Percentiles rank a stretch among this genome's conserved stretches.
phyloP scores from a whole-genome alignment of 345 rosid genomes.

The Acer campestre region DNA sequence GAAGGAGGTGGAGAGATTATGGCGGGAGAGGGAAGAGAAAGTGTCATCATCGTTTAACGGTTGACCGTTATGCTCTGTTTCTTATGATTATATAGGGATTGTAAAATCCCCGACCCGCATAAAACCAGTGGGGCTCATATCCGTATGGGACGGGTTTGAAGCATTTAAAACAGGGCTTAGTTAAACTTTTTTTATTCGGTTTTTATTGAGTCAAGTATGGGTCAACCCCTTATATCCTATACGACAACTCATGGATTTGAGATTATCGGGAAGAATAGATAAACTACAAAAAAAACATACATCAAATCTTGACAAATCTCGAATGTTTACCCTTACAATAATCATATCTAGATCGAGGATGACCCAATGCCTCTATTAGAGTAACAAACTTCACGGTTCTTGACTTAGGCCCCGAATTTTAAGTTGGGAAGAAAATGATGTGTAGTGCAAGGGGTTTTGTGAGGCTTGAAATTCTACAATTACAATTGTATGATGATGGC shows the following conservation, averaged over 20 bases:
- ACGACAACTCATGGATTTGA: background rate
- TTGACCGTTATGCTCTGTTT: constrained; percentile 16
- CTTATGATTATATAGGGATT: too few species aligned
- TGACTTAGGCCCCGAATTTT: background rate
- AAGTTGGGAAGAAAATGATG: background rate
- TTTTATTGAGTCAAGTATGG: too few species aligned
- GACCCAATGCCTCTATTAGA: background rate
- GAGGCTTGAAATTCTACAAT: too few species aligned
- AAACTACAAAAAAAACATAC: background rate
- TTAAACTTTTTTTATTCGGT: too few species aligned
- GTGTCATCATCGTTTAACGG: constrained; percentile 31
- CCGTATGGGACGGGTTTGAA: too few species aligned
- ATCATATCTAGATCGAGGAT: background rate
- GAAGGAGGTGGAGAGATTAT: constrained; percentile 33
- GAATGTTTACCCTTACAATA: background rate
- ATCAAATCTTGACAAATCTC: background rate
- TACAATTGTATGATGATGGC: too few species aligned
- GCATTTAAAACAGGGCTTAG: too few species aligned
- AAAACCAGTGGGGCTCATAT: too few species aligned
- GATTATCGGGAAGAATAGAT: background rate
- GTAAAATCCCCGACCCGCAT: too few species aligned
- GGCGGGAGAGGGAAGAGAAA: constrained; percentile 48
- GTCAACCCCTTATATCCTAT: too few species aligned
- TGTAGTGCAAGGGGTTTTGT: too few species aligned
- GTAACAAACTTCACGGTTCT: background rate